Conservation (phyloP, 495 filamentous ascomycete genomes). For the Talaromyces stipitatus region DNA sequence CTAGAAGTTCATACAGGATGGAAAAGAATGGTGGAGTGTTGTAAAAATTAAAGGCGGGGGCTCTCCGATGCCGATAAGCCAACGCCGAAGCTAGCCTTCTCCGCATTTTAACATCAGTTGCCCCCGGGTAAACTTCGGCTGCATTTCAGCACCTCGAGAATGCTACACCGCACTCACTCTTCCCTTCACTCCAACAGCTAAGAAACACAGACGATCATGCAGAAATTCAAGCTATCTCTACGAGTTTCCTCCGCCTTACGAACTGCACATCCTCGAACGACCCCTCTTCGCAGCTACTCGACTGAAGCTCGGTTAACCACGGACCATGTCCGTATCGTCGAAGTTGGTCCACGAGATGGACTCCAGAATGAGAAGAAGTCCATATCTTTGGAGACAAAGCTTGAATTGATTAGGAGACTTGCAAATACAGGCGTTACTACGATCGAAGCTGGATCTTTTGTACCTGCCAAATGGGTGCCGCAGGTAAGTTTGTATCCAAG, state of each 20-base stretch:
- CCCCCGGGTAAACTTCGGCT: neutral
- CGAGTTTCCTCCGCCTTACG: slow-evolving; percentile 5
- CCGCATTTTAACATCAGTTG: neutral
- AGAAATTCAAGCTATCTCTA: neutral
- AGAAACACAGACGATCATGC: neutral
- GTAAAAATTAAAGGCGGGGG: neutral
- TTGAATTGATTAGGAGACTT: slow-evolving; percentile 71
- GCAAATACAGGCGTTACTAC: slow-evolving; percentile 77
- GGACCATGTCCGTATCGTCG: slow-evolving; percentile 63
- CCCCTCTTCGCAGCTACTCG: slow-evolving; percentile 25
- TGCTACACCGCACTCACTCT: neutral
- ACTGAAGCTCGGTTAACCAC: slow-evolving; percentile 42
- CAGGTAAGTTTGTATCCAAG: slow-evolving; percentile 49
- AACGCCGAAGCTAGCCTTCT: neutral
- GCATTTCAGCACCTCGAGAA: neutral
- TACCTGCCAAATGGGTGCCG: slow-evolving; percentile 95
- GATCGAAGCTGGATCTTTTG: slow-evolving; percentile 94
- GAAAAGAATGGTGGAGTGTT: neutral
- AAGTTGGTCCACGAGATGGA: slow-evolving; percentile 91
- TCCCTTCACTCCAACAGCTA: neutral
- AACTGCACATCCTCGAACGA: slow-evolving; percentile 18
- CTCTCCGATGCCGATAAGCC: neutral
- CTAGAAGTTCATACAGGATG: neutral
- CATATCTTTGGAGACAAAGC: slow-evolving; percentile 74
- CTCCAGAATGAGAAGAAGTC: slow-evolving; percentile 90